Conservation (phyloP, 192 early-diverging fungal species). For the Backusella circina region DNA sequence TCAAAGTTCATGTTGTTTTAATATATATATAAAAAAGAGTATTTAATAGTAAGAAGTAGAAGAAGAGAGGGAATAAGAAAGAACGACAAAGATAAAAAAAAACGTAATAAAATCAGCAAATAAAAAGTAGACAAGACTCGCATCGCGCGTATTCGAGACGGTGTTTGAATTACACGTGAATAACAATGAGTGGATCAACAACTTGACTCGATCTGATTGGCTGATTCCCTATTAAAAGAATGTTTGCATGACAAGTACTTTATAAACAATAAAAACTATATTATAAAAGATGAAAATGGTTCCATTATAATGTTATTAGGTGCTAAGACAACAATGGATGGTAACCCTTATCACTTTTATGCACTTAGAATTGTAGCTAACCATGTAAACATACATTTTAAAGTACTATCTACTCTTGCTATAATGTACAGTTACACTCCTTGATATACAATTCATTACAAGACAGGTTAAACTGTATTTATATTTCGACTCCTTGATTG, state of each 20-base stretch:
- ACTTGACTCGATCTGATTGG: neutral
- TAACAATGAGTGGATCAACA: neutral
- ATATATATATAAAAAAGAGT: neutral
- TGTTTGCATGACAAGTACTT: neutral
- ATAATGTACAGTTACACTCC: no score
- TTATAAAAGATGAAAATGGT: neutral
- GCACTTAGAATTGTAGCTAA: no score
- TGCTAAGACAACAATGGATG: no score
- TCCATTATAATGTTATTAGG: no score
- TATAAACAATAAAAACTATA: neutral
- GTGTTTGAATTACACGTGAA: neutral
- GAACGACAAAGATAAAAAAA: neutral
- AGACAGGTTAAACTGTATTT: no score
- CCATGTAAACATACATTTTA: no score
- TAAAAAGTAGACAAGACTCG: no score
- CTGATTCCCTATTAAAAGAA: neutral
- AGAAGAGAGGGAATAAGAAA: neutral
- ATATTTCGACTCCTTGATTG: no score
- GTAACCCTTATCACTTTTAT: no score
- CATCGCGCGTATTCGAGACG: neutral
- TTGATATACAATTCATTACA: no score
- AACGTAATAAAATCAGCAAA: neutral
- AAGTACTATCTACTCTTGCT: no score
- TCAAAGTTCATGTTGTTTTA: conserved; percentile 69
- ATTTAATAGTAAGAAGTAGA: no score